phyloP scores from a whole-genome alignment of 108 stramenopile genomes.

The Skeletonema marinoi region DNA sequence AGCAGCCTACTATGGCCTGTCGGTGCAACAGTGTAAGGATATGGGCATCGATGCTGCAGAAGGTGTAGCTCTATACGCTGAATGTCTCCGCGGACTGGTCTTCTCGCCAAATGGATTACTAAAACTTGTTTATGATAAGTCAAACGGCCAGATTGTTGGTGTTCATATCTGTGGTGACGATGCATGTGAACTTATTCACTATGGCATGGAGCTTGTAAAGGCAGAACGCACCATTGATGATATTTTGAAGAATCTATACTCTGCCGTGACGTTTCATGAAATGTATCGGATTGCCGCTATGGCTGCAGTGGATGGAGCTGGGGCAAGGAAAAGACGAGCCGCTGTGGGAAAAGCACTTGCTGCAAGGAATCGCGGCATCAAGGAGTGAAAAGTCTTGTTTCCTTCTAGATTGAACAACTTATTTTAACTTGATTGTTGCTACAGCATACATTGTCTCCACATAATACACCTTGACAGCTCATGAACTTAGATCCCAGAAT shows the following conservation, averaged over 20 bases:
- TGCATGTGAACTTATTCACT: constrained; percentile 86
- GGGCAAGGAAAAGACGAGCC: constrained; percentile 54
- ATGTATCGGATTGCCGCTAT: constrained; percentile 83
- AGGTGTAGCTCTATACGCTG: constrained; percentile 78
- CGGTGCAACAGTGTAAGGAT: constrained; percentile 65
- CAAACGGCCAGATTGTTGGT: constrained; percentile 69
- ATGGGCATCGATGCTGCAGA: constrained; percentile 74
- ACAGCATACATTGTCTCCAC: background rate
- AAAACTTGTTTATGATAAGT: constrained; percentile 78
- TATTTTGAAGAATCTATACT: constrained; percentile 58
- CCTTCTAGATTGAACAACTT: too few species aligned
- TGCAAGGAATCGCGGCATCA: constrained; percentile 42
- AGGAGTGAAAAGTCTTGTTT: background rate
- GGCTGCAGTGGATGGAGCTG: constrained; percentile 47
- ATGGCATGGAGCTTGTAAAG: constrained; percentile 86
- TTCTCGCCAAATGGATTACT: constrained; percentile 84
- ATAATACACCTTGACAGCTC: background rate
- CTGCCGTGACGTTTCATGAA: constrained; percentile 86
- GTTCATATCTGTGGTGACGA: constrained; percentile 88
- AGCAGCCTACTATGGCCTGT: constrained; percentile 75
- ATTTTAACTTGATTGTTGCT: background rate
- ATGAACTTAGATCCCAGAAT: constrained; percentile 48
- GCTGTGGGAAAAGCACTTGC: constrained; percentile 75
- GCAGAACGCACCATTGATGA: constrained; percentile 65
- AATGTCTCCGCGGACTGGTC: constrained; percentile 81